Conservation (phyloP, 1,139 yeast genomes). For the Geotrichum bryndzae region DNA sequence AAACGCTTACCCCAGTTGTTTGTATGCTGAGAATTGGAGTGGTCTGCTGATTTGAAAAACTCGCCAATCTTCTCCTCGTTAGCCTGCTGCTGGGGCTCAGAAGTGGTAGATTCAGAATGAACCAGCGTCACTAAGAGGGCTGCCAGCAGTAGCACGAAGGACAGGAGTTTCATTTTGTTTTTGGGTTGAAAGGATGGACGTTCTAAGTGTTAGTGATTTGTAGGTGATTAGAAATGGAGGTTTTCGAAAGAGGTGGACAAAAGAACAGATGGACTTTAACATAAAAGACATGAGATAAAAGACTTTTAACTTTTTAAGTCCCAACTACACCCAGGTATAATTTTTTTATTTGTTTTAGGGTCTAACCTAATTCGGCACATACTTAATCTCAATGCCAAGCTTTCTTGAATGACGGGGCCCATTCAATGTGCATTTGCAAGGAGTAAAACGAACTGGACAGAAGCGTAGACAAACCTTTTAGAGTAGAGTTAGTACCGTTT, state of each 20-base stretch:
- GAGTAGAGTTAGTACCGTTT: no score
- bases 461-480: not conserved
- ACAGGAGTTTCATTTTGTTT: not conserved
- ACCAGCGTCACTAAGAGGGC: not conserved
- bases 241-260: not conserved
- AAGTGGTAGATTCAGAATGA: not conserved
- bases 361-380: not conserved
- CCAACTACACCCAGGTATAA: not conserved
- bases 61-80: constrained; percentile 6
- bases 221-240: constrained; percentile 2
- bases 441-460: not conserved
- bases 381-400: not conserved
- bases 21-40: constrained; percentile 22
- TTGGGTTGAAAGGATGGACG: not conserved
- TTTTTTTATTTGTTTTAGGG: not conserved
- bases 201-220: constrained; percentile 2
- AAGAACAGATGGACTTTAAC: not conserved
- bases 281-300: not conserved
- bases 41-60: constrained; percentile 1
- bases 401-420: not conserved
- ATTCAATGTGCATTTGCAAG: not conserved
- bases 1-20: constrained; percentile 26
- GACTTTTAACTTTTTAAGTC: not conserved
- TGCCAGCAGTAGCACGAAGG: constrained; percentile 6
- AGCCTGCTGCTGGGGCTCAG: not conserved